Evolutionary conservation across 352 stramenopile species (phyloP), one percentile per base, ranked within the genome.

Genomic region (Phytopythium litorale): DNA sequence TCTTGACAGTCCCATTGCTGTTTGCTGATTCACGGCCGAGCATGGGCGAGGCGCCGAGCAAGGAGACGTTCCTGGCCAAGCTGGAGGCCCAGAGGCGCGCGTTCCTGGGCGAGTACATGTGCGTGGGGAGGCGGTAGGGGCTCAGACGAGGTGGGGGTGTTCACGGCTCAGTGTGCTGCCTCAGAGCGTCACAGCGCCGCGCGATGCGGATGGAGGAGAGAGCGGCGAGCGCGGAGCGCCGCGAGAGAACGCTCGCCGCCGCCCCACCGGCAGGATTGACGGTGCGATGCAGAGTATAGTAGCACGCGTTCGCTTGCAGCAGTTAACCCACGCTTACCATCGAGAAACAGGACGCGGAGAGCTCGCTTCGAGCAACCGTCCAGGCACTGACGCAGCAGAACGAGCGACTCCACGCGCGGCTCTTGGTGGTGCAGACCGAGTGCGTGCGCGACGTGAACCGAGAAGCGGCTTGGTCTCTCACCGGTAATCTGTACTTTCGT

Each of bases 381-480:
- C 62, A 67, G 25, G 33, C 52, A 7, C 57, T 73, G 12, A 49
- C 64, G 13, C 56, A 68, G 23, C 55, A 76, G 46, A 76, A 76
- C 59, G 71, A 72, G 49, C 62, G 57, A 6, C 60, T 79, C 3
- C 55, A 72, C 30, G 60, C 65, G 3, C 48, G 72, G 32, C 56
- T 72, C 1, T 50, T 61, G 16, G 38, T 28, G 2, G 16, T 56
- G 6, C 60, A 62, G 18, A 58, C 66, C 5, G 62, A 76, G 71
- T 79, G 30, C 23, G 53, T 33, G 25, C 23, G 5, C 15, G 11
- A 19, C 5, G 12, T 28, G 16, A n/a, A 43, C 8, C 4, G 2
- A 56, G 16, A 21, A 33, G n/a, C 23, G 19, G 42, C 32, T 28
- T 35, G 18, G 7, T 33, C 23, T 13, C 9, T 11, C 11, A 32